phyloP scores from a whole-genome alignment of 2,329 filamentous ascomycete species.

The Alternaria triticimaculans region DNA sequence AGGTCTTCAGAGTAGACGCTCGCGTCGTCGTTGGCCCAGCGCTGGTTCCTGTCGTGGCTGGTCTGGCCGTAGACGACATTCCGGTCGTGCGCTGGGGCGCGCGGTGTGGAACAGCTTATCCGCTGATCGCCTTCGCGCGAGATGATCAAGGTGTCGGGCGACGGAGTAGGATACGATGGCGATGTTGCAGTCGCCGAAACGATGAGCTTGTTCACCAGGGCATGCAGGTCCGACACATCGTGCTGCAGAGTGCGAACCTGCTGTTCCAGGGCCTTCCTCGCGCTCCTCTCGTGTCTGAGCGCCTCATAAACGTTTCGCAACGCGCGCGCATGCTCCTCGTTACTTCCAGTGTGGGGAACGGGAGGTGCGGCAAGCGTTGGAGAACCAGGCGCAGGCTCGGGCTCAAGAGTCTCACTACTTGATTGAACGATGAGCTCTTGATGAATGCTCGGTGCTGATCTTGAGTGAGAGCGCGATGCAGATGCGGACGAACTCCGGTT shows the following conservation, averaged over 20 bases:
- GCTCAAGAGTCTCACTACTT: slow-evolving; percentile 19
- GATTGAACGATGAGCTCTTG: slow-evolving; percentile 22
- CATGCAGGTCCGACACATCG: slow-evolving; percentile 41
- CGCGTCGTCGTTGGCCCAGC: slow-evolving; percentile 8
- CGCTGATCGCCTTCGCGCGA: slow-evolving; percentile 28
- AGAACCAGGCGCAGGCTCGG: slow-evolving; percentile 14
- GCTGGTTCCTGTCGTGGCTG: background rate
- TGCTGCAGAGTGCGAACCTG: slow-evolving; percentile 41
- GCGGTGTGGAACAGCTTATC: slow-evolving; percentile 30
- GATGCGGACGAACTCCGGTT: slow-evolving; percentile 40
- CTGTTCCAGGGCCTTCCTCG: slow-evolving; percentile 43
- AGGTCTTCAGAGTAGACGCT: slow-evolving; percentile 17
- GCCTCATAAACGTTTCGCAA: slow-evolving; percentile 34
- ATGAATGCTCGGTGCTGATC: slow-evolving; percentile 25
- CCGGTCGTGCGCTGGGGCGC: slow-evolving; percentile 20
- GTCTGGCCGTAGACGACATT: background rate
- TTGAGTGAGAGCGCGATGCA: slow-evolving; percentile 14
- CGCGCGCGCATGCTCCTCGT: slow-evolving; percentile 4
- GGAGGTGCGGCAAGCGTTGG: slow-evolving; percentile 13
- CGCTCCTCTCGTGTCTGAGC: slow-evolving; percentile 39
- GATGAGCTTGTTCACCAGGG: slow-evolving; percentile 38
- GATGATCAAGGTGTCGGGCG: slow-evolving; percentile 37
- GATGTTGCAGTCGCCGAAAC: slow-evolving; percentile 20
- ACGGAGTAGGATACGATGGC: slow-evolving; percentile 43
- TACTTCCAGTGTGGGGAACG: background rate